Base-by-base conservation (phyloP, 352 stramenopile genomes). In the Halophytophthora polymorphica region DNA sequence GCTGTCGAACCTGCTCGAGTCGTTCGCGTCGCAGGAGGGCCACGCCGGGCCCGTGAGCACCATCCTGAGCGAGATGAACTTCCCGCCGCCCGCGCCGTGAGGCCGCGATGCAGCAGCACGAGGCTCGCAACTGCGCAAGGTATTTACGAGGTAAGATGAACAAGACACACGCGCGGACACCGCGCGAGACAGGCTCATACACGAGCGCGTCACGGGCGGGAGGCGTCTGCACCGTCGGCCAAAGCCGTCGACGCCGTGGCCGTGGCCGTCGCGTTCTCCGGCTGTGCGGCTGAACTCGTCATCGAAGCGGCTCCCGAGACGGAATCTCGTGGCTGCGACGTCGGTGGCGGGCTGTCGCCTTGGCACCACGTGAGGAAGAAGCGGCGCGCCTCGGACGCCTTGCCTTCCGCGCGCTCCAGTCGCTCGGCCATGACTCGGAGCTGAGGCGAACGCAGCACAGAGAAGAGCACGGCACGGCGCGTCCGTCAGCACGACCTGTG, bases 1-100 rank as follows among this genome's bases (percentile, higher is more conserved):
- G 62, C 56, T 95, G 37, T 84, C 80, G 0, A 92, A 90, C 49
- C 58, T 95, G 43, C 61, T 95, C 15, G 83, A 90, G 46, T 93
- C 81, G 8, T 72, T 95, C 35, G 81, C 79, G 18, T 87, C 79
- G 11, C 85, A 95, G 53, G 75, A 90, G 19, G 83, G 81, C 6
- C 50, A 79, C 18, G 71, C 77, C 17, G 83, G 83, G 10, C 83
- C 83, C 15, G 81, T 88, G 11, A 88, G 61, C 54, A 92, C 77
- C 47, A 88, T 94, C 48, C 53, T 94, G 17, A 75, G 67, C 34
- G 79, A 90, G 28, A 60, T 90, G 48, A 69, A 59, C 43, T 72
- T 78, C 36, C 59, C 62, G 2, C 43, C 64, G 28, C 6, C 50
- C 21, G 41, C 38, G 25, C 17, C 45, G 34, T 64, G 46, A 42